Conservation (phyloP, 2,329 filamentous ascomycete genomes). For the Monilinia fructicola region DNA sequence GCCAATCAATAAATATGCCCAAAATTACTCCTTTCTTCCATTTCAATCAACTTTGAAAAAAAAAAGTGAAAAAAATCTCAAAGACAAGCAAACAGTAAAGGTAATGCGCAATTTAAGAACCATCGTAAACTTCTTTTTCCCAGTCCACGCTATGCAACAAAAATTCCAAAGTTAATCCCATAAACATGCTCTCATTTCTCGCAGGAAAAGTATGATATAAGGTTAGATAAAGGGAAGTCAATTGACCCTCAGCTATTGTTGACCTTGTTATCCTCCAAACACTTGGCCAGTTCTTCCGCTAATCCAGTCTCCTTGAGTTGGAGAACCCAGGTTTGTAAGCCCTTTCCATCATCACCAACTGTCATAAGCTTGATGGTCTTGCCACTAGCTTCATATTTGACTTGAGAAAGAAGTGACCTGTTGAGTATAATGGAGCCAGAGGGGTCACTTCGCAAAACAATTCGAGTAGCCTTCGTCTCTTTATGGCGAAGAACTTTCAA, state of each 20-base stretch:
- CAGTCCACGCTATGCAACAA: conserved; percentile 15
- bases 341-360: conserved; percentile 57
- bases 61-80: not conserved
- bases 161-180: conserved; percentile 17
- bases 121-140: conserved; percentile 16
- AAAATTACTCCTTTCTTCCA: conserved; percentile 2
- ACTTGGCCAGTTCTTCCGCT: conserved; percentile 49
- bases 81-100: not conserved
- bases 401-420: conserved; percentile 59
- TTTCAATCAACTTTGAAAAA: not conserved
- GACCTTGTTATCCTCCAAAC: conserved; percentile 23
- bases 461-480: conserved; percentile 61
- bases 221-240: not conserved
- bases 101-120: conserved; percentile 1
- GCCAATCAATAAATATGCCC: not conserved
- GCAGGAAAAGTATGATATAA: conserved; percentile 14
- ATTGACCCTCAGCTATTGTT: conserved; percentile 9
- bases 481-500: conserved; percentile 74
- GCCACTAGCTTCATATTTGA: conserved; percentile 59
- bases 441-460: conserved; percentile 73
- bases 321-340: conserved; percentile 68
- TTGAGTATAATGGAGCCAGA: conserved; percentile 74
- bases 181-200: conserved; percentile 5
- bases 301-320: conserved; percentile 61
- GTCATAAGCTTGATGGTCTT: conserved; percentile 62